These are phyloP conservation scores for Sporothrix phasma DNA, from an alignment of 2,329 filamentous ascomycete genomes.

Conservation along the genomic window DNA sequence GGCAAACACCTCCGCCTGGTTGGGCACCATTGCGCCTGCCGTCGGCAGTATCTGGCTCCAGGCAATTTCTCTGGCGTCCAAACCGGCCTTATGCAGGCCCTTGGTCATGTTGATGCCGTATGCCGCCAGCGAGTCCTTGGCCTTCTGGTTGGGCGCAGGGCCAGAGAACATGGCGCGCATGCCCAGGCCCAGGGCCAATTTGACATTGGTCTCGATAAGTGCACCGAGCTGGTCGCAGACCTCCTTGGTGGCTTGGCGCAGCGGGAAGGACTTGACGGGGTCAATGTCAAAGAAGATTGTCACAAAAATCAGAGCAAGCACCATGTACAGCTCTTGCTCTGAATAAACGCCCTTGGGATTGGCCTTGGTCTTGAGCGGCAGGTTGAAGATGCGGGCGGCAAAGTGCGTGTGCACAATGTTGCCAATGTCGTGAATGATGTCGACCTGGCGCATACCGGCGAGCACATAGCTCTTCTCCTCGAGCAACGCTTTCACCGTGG, in stretches of 20 bases:
- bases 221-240: slow-evolving; percentile 50
- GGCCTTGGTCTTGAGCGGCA: slow-evolving; percentile 55
- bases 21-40: slow-evolving; percentile 56
- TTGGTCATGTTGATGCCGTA: slow-evolving; percentile 54
- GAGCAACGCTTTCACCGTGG: slow-evolving; percentile 52
- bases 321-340: slow-evolving; percentile 48
- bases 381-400: slow-evolving; percentile 50
- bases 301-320: slow-evolving; percentile 55
- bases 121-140: neutral
- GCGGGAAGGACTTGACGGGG: slow-evolving; percentile 53
- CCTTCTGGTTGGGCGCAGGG: slow-evolving; percentile 28
- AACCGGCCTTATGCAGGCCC: slow-evolving; percentile 51
- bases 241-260: slow-evolving; percentile 48
- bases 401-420: slow-evolving; percentile 59
- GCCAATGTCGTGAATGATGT: slow-evolving; percentile 60
- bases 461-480: slow-evolving; percentile 55
- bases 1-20: slow-evolving; percentile 62
- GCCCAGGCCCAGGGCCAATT: slow-evolving; percentile 36
- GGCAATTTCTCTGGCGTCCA: slow-evolving; percentile 55
- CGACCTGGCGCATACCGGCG: slow-evolving; percentile 51
- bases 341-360: slow-evolving; percentile 49
- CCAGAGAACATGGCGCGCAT: slow-evolving; percentile 45
- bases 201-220: slow-evolving; percentile 55
- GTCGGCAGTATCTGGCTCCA: slow-evolving; percentile 63
- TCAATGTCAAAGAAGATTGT: slow-evolving; percentile 59